Evolutionary conservation across 2,329 filamentous ascomycete species (phyloP).

Genomic region (Alternaria consortialis): DNA sequence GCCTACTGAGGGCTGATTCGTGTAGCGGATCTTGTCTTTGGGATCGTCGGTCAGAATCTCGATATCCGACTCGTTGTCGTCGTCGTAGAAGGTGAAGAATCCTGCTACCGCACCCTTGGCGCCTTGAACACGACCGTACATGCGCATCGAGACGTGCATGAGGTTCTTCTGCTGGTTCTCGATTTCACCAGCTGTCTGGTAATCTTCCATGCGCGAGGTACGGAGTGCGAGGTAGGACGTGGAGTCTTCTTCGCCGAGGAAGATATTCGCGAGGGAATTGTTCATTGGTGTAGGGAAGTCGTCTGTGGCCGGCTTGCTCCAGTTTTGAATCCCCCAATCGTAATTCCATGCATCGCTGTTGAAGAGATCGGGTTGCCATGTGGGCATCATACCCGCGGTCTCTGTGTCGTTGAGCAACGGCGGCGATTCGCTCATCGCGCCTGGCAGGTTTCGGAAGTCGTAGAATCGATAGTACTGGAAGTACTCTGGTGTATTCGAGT

Average conservation of each 20-base stretch:
- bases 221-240: conserved; percentile 58
- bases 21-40: conserved; percentile 60
- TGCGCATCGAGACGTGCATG: conserved; percentile 59
- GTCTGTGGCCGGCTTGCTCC: conserved; percentile 53
- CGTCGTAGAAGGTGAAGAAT: conserved; percentile 65
- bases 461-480: conserved; percentile 63
- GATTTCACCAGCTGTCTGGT: conserved; percentile 60
- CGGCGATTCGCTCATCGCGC: conserved; percentile 36
- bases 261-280: conserved; percentile 60
- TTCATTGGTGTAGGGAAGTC: conserved; percentile 54
- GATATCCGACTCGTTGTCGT: conserved; percentile 61
- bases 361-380: conserved; percentile 51
- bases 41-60: conserved; percentile 62
- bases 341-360: conserved; percentile 48
- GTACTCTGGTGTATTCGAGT: conserved; percentile 51
- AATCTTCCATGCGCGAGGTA: conserved; percentile 54
- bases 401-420: conserved; percentile 38
- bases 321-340: conserved; percentile 55
- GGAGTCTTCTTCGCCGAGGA: conserved; percentile 50
- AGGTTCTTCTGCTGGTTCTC: conserved; percentile 57
- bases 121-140: conserved; percentile 58
- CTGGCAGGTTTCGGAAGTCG: conserved; percentile 58
- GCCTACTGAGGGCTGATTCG: conserved; percentile 67
- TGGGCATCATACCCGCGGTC: conserved; percentile 26
- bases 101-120: conserved; percentile 59